phyloP scores from a whole-genome alignment of 2,329 filamentous ascomycete species.

The Mycosphaerella sp. region DNA sequence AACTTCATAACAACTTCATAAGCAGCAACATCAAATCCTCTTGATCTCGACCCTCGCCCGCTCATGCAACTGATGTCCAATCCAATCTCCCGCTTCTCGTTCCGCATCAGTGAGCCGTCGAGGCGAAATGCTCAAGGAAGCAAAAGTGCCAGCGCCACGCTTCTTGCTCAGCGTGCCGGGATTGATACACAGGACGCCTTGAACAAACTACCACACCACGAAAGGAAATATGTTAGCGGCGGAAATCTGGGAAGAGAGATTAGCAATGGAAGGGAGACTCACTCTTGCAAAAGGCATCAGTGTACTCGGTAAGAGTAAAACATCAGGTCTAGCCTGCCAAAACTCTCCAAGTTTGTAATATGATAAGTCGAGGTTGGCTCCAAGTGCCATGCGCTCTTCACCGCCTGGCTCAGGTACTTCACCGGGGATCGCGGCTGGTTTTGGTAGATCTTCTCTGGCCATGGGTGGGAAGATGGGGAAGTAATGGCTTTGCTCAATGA shows the following conservation, averaged over 20 bases:
- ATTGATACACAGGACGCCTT: slow-evolving; percentile 85
- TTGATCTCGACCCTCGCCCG: slow-evolving; percentile 81
- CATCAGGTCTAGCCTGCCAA: slow-evolving; percentile 76
- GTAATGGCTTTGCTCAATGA: slow-evolving; percentile 88
- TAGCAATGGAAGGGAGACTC: slow-evolving; percentile 30
- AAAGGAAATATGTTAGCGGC: neutral
- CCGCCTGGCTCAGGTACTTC: slow-evolving; percentile 34
- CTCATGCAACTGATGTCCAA: slow-evolving; percentile 72
- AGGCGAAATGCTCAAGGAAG: slow-evolving; percentile 68
- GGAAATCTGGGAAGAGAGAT: neutral
- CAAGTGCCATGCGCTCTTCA: slow-evolving; percentile 54
- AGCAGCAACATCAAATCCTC: slow-evolving; percentile 52
- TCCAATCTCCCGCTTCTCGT: slow-evolving; percentile 49
- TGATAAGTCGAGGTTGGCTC: slow-evolving; percentile 72
- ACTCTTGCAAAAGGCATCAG: slow-evolving; percentile 86
- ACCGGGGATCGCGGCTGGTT: slow-evolving; percentile 42
- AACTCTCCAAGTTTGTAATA: slow-evolving; percentile 89
- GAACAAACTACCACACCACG: slow-evolving; percentile 61
- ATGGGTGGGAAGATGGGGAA: slow-evolving; percentile 82
- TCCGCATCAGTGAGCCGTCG: slow-evolving; percentile 56
- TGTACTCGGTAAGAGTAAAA: slow-evolving; percentile 75
- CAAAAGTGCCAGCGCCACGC: slow-evolving; percentile 77
- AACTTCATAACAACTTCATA: too few relatives aligned
- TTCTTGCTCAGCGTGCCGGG: slow-evolving; percentile 82
- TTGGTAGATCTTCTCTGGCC: slow-evolving; percentile 60